phyloP scores from a whole-genome alignment of 345 rosid species.

The Camelina laxa region DNA sequence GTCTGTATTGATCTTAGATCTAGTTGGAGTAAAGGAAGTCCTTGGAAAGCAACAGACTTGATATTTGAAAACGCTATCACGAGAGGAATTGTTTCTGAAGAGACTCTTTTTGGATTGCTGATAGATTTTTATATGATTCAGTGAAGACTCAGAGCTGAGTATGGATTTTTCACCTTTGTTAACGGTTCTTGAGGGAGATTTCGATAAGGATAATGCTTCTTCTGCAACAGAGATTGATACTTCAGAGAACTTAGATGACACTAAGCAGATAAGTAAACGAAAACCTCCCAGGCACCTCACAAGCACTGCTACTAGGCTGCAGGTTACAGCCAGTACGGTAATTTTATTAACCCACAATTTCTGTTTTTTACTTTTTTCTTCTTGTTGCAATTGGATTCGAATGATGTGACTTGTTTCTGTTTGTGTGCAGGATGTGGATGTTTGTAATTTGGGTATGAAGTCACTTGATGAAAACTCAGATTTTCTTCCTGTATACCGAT shows the following conservation, averaged over 20 bases:
- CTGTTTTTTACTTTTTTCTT: background rate
- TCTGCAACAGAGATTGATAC: slow-evolving; percentile 51
- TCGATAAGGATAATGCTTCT: slow-evolving; percentile 44
- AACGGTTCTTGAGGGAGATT: slow-evolving; percentile 57
- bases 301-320: slow-evolving; percentile 51
- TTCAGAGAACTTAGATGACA: slow-evolving; percentile 52
- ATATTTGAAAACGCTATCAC: background rate
- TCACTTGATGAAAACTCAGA: slow-evolving; percentile 60
- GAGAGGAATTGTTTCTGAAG: slow-evolving; percentile 8
- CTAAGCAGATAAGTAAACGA: slow-evolving; percentile 55
- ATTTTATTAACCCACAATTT: slow-evolving; percentile 18
- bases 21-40: slow-evolving; percentile 16
- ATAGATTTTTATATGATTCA: slow-evolving; percentile 41
- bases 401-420: slow-evolving; percentile 22
- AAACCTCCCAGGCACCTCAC: slow-evolving; percentile 81
- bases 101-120: slow-evolving; percentile 21
- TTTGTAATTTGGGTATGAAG: slow-evolving; percentile 52
- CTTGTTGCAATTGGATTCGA: background rate
- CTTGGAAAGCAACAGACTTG: slow-evolving; percentile 10
- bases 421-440: slow-evolving; percentile 67
- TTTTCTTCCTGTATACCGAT: slow-evolving; percentile 67
- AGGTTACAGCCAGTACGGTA: slow-evolving; percentile 61
- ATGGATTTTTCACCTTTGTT: slow-evolving; percentile 66
- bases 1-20: slow-evolving; percentile 26
- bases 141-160: slow-evolving; percentile 55